phyloP scores from a whole-genome alignment of 2,329 filamentous ascomycete genomes.

The Diaporthe citrichinensis region DNA sequence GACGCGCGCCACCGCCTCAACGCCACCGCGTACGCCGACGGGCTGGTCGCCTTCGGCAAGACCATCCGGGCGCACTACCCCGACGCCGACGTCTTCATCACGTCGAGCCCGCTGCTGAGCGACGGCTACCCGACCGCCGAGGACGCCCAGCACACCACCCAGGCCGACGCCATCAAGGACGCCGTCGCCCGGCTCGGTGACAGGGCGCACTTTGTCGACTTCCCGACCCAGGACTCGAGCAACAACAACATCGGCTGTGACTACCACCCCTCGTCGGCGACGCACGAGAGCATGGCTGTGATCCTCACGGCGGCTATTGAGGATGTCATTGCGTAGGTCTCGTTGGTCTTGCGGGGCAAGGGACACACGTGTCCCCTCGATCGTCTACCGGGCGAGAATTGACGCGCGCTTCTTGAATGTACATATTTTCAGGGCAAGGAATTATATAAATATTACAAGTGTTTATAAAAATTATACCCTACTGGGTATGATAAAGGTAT shows the following conservation, averaged over 20 bases:
- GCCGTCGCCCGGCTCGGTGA: conserved; percentile 51
- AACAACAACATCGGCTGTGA: conserved; percentile 56
- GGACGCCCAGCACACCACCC: conserved; percentile 55
- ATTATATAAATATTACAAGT: neutral
- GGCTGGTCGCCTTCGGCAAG: conserved; percentile 51
- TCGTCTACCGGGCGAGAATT: neutral
- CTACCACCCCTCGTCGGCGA: conserved; percentile 58
- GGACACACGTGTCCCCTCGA: neutral
- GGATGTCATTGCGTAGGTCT: neutral
- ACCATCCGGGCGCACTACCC: conserved; percentile 53
- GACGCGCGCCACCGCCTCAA: conserved; percentile 48
- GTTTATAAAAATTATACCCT: too few relatives aligned
- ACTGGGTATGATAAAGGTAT: too few relatives aligned
- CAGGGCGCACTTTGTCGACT: conserved; percentile 56
- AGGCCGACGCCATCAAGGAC: conserved; percentile 52
- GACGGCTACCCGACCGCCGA: conserved; percentile 54
- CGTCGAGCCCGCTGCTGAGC: conserved; percentile 56
- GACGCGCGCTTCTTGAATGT: neutral
- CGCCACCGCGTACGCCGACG: conserved; percentile 47
- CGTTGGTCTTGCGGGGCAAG: neutral
- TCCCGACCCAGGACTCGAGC: conserved; percentile 54
- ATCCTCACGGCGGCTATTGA: conserved; percentile 39
- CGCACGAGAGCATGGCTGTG: conserved; percentile 47
- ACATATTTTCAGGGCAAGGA: neutral
- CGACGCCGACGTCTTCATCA: conserved; percentile 55